phyloP scores from a whole-genome alignment of 345 rosid species.

The Raphanus raphanistrum region DNA sequence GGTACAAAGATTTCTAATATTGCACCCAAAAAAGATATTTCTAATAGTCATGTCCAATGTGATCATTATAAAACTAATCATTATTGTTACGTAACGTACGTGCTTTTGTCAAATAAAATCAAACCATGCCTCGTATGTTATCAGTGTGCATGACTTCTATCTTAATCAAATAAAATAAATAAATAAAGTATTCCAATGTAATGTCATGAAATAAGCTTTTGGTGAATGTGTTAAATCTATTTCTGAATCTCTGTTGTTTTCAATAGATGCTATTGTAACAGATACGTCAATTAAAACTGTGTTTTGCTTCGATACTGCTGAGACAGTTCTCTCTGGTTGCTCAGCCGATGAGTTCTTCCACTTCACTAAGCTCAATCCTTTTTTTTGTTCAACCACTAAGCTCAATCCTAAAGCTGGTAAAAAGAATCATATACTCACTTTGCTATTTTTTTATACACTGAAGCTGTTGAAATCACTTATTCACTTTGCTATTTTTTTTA shows the following conservation, averaged over 20 bases:
- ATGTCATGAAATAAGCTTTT: background rate
- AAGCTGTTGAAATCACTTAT: background rate
- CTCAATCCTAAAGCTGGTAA: background rate
- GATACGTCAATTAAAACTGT: conserved; percentile 48
- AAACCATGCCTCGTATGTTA: background rate
- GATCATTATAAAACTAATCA: too few species aligned
- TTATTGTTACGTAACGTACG: background rate
- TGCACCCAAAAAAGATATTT: background rate
- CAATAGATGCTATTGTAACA: conserved; percentile 50
- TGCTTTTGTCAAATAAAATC: too few species aligned
- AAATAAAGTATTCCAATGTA: background rate
- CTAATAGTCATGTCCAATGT: background rate
- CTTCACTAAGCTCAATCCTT: background rate
- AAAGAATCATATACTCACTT: background rate
- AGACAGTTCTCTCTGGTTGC: background rate
- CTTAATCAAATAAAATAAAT: background rate
- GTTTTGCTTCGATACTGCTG: background rate
- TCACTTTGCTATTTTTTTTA: background rate
- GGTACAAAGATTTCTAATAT: background rate
- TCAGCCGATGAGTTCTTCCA: background rate
- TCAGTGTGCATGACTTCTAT: background rate
- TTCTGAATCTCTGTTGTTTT: background rate
- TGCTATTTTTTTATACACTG: background rate
- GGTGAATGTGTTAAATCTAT: background rate
- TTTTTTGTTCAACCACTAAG: too few species aligned